These are phyloP conservation scores for Dissophora ornata DNA, from an alignment of 192 early-diverging fungal genomes.

Conservation along the genomic window DNA sequence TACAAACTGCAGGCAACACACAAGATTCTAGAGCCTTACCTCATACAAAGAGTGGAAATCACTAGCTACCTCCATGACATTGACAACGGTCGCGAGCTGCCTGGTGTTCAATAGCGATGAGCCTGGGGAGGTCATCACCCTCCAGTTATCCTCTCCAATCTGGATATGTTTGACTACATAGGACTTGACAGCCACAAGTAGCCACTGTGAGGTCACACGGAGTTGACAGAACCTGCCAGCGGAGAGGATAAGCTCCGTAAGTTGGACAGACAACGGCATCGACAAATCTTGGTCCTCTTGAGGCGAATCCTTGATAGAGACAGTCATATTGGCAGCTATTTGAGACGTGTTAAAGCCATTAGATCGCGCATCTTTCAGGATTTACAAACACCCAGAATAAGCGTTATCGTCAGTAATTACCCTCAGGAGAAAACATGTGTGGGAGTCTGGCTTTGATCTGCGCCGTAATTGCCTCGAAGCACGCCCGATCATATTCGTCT, in stretches of 20 bases:
- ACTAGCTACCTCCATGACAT: slow-evolving; percentile 60
- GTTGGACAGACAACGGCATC: slow-evolving; percentile 41
- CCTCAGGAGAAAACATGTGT: slow-evolving; percentile 46
- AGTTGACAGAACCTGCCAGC: slow-evolving; percentile 61
- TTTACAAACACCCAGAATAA: too few relatives aligned
- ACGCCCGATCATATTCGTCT: slow-evolving; percentile 37
- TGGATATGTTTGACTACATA: slow-evolving; percentile 59
- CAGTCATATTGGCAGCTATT: slow-evolving; percentile 57
- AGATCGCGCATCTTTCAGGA: not conserved
- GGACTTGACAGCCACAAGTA: slow-evolving; percentile 54
- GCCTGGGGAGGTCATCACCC: slow-evolving; percentile 80
- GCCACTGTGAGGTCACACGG: slow-evolving; percentile 59
- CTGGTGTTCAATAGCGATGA: slow-evolving; percentile 78
- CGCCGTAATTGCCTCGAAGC: slow-evolving; percentile 39
- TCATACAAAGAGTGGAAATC: slow-evolving; percentile 64
- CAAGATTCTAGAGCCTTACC: too few relatives aligned
- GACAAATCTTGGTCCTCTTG: slow-evolving; percentile 44
- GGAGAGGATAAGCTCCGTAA: slow-evolving; percentile 51
- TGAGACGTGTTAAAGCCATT: too few relatives aligned
- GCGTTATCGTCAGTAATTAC: too few relatives aligned
- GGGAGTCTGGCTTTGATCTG: slow-evolving; percentile 54
- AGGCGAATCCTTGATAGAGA: slow-evolving; percentile 49
- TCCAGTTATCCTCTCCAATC: slow-evolving; percentile 80
- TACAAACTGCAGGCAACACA: too few relatives aligned
- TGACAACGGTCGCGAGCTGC: slow-evolving; percentile 65